Base-by-base conservation (phyloP, 2,329 filamentous ascomycete species). In the Phaeosphaeriaceae sp. region DNA sequence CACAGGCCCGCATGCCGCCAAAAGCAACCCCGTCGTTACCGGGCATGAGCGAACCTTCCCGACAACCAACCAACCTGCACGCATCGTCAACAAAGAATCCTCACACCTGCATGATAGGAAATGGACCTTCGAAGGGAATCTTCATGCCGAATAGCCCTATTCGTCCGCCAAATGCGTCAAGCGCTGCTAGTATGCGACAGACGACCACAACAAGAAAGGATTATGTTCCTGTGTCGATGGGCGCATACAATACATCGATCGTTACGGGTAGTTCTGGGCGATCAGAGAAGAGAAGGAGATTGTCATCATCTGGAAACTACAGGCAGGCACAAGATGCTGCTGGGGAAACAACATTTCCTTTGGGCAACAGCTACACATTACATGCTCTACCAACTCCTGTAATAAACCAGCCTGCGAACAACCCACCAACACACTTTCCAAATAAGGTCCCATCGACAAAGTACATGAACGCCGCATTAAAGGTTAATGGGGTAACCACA, bases 211-310 rank as follows among this genome's bases (percentile, higher is more conserved):
- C 26, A 2, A 12, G 16, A 4, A 56, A 15, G 4, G 36, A 20
- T 13, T 45, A 58, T 29, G 20, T 42, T 6, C 45, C 48, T 1
- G 16, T 56, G 6, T 48, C 38, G 6, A 12, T 16, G 3, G 17
- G 41, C 13, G n/a, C 23, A 12, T 9, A 34, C 5, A 26, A 42
- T 7, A 44, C 18, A 1, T 9, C 33, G 40, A 12, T 26, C 4
- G 42, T 21, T 13, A 16, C 32, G 8, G 4, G 8, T 7, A 43
- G 34, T 1, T 21, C 26, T n/a, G 46, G 35, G 7, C 51, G 52
- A 12, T 21, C 52, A 13, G 46, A 49, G 8, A 71, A 71, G 45
- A 61, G 65, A 43, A 56, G 64, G 45, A 69, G 58, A 42, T 16
- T 64, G 3, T 56, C 58, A 1, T 35, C 8, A 9, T 12, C 40